Evolutionary conservation across 192 early-diverging fungal species (phyloP), one percentile per base, ranked within the genome.

Genomic region (Backusella morwellensis): DNA sequence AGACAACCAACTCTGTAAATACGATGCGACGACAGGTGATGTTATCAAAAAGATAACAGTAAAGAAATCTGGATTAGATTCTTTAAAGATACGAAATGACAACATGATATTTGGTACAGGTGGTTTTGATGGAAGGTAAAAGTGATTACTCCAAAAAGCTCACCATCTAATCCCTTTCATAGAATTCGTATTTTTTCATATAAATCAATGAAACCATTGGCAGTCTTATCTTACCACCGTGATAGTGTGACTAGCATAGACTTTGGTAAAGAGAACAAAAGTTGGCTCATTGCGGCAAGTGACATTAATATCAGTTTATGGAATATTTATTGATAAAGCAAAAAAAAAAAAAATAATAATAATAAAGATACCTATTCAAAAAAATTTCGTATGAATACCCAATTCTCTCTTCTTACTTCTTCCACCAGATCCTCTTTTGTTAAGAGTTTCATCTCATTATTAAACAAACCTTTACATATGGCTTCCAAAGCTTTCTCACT

Each of bases 241-340:
- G 74, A 84, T n/a, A 84, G 79, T 69, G 72, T 78, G 4, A 81
- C 80, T 66, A 32, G 68, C 32, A 38, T 81, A 2, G 75, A 40
- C 23, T 78, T 80, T 63, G 70, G 63, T 36, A 23, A 32, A 40
- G 38, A 67, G 15, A 35, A 38, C 9, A 68, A 81, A 63, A 63
- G 56, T 70, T 79, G 76, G 50, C 67, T 78, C 29, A 36, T 84
- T 32, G 72, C 40, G 29, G 68, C 77, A n/a, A 73, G 72, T 29
- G 82, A 84, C 41, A 52, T 69, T n/a, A 72, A 79, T 35, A 81
- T 84, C 79, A 81, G 79, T 63, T 70, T 84, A 59, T 84, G 82
- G 82, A 21, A 42, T 17, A 73, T 82, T 35, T 82, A 79, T 70
- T 82, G 73, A 75, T 74, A 44, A 44, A 63, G 29, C 56, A 29